Percentiles rank a stretch among this genome's conserved stretches.
These are phyloP conservation scores for Cutaneotrichosporon arboriforme DNA, from an alignment of 1,284 basidiomycete genomes.

Conservation along the genomic window DNA sequence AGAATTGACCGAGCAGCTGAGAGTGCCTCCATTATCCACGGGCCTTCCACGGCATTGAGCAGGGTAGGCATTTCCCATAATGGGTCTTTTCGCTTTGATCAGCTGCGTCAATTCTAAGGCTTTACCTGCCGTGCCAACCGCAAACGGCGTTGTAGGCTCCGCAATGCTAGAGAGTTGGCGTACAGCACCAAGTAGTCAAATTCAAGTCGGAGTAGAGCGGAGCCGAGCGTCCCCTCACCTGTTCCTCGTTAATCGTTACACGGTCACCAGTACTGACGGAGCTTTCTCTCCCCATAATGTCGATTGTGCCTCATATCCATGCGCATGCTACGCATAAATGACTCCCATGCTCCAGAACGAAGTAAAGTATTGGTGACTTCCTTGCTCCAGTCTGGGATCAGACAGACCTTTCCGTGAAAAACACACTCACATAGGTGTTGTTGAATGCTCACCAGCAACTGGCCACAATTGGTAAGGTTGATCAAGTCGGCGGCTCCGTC, in stretches of 20 bases:
- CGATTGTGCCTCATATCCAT: slow-evolving; percentile 15
- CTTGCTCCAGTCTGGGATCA: slow-evolving; percentile 7
- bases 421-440: neutral
- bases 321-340: slow-evolving; percentile 10
- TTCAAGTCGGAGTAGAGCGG: slow-evolving; percentile 12
- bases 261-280: neutral
- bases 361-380: slow-evolving; percentile 11
- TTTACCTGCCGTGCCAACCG: neutral
- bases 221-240: slow-evolving; percentile 8
- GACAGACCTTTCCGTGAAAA: neutral
- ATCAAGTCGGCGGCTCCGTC: neutral
- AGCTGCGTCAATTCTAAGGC: neutral
- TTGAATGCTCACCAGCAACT: neutral
- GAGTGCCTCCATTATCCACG: slow-evolving; percentile 17
- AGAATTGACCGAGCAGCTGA: slow-evolving; percentile 12
- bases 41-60: slow-evolving; percentile 16
- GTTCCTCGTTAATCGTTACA: no score
- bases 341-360: slow-evolving; percentile 14
- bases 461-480: neutral
- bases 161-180: slow-evolving; percentile 12
- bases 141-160: slow-evolving; percentile 12
- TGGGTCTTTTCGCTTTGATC: slow-evolving; percentile 2
- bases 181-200: slow-evolving; percentile 17
- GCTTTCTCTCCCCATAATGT: slow-evolving; percentile 1
- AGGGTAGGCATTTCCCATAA: slow-evolving; percentile 12